phyloP scores from a whole-genome alignment of 2,329 filamentous ascomycete species.

The Xylaria sp. region DNA sequence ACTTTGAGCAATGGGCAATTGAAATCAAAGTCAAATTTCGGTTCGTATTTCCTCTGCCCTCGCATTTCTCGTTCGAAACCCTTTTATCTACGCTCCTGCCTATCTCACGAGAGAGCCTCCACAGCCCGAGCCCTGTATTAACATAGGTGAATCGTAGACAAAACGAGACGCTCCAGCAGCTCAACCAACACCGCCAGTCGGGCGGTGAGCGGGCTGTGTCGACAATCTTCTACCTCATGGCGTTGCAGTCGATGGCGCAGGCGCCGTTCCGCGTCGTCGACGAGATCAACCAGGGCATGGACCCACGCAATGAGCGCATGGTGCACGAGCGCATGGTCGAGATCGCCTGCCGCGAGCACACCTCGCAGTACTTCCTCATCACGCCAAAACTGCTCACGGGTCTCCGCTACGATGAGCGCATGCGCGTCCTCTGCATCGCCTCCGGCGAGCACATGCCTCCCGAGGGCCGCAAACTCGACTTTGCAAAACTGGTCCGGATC shows the following conservation, averaged over 20 bases:
- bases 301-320: slow-evolving; percentile 96
- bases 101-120: neutral
- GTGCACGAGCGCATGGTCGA: slow-evolving; percentile 98
- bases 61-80: neutral
- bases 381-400: slow-evolving; percentile 92
- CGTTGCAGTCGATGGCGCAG: slow-evolving; percentile 88
- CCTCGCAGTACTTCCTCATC: slow-evolving; percentile 92
- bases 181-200: slow-evolving; percentile 92
- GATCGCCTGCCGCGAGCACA: slow-evolving; percentile 85
- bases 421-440: slow-evolving; percentile 93
- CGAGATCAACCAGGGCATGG: slow-evolving; percentile 99
- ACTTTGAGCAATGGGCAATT: slow-evolving; percentile 93
- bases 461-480: slow-evolving; percentile 58
- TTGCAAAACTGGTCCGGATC: slow-evolving; percentile 51
- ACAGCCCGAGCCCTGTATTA: neutral
- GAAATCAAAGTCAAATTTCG: slow-evolving; percentile 96
- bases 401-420: slow-evolving; percentile 84
- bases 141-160: slow-evolving; percentile 56
- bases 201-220: slow-evolving; percentile 95
- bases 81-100: no score
- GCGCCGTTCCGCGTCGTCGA: slow-evolving; percentile 98
- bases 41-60: slow-evolving; percentile 51
- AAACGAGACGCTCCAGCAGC: slow-evolving; percentile 79
- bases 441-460: slow-evolving; percentile 77
- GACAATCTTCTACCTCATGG: slow-evolving; percentile 99